phyloP scores from a whole-genome alignment of 116 monocot genomes.

The Dioscorea cayenensis region DNA sequence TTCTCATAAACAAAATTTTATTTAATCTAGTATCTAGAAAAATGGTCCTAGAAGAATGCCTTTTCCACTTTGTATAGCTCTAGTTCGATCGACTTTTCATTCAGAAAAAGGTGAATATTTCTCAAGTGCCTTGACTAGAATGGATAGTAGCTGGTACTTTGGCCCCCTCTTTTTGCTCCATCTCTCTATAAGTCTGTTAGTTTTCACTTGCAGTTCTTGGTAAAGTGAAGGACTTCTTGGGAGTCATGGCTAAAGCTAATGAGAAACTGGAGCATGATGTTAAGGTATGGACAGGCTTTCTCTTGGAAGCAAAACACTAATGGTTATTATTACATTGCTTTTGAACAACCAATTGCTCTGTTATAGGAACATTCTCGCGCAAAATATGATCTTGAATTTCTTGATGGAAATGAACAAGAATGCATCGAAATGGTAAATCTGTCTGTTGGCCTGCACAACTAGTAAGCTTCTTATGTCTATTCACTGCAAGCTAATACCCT shows the following conservation, averaged over 20 bases:
- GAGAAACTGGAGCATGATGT: constrained; percentile 18
- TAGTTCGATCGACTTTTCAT: too few relatives aligned
- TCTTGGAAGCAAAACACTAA: not conserved
- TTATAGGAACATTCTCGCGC: constrained; percentile 23
- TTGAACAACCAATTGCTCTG: not conserved
- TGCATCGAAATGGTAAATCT: constrained; percentile 64
- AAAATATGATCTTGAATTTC: constrained; percentile 57
- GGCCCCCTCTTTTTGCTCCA: not conserved
- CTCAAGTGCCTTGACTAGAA: too few relatives aligned
- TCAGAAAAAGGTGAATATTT: too few relatives aligned
- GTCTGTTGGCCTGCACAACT: constrained; percentile 9
- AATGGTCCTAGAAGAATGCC: too few relatives aligned
- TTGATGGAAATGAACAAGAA: constrained; percentile 50
- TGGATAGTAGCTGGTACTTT: not conserved
- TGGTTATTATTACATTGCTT: not conserved
- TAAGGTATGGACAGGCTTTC: constrained; percentile 5
- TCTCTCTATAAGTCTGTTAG: not conserved
- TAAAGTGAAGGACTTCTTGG: constrained; percentile 45
- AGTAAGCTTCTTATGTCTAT: constrained; percentile 4
- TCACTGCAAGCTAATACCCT: constrained; percentile 1
- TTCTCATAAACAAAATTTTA: too few relatives aligned
- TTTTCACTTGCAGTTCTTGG: constrained; percentile 21
- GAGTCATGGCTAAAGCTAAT: constrained; percentile 43
- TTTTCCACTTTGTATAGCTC: too few relatives aligned
- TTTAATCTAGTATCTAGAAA: too few relatives aligned